Evolutionary conservation across 495 filamentous ascomycete species (phyloP), one percentile per base, ranked within the genome.

Genomic region (Aspergillus nidulans): DNA sequence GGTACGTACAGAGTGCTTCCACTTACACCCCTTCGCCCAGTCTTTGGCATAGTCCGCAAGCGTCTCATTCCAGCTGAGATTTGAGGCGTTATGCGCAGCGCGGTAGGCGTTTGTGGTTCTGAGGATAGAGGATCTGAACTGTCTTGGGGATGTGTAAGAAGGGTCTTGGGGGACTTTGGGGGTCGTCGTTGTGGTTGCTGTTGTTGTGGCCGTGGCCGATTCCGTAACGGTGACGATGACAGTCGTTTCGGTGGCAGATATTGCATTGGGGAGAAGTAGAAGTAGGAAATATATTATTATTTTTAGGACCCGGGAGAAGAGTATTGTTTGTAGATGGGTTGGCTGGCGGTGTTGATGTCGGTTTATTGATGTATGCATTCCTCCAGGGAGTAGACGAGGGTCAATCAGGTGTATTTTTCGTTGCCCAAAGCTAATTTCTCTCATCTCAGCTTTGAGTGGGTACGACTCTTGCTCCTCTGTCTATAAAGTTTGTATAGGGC

Each of bases 21-120:
- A 88, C 3, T 70, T 49, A 72, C 87, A 91, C 4, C 42, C 56
- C 1, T 76, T 54, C 0, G 76, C 77, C 73, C 77, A 84, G 15
- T 75, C 53, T 34, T 60, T 49, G 6, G 87, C 85, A 59, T 79
- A 86, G 7, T 66, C 49, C 1, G 78, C 80, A 8, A 88, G 69
- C 0, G 82, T 84, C 3, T 67, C 57, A 69, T 95, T 91, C 86
- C 88, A 95, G 13, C 53, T 54, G 13, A 92, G 59, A 3, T 72
- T 51, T 0, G 68, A 69, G 30, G 88, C 87, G 58, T 85, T 82
- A 70, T 92, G 84, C 44, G 79, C 64, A 1, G 54, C 25, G 18
- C 89, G 85, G 71, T 87, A 91, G 46, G 71, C 65, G 65, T 94
- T 92, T 38, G 80, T 88, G 62, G 73, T 75, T 62, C 81, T 79